Evolutionary conservation across 2,329 filamentous ascomycete genomes (phyloP), one percentile per base, ranked within the genome.

Genomic region (Botrytis paeoniae): DNA sequence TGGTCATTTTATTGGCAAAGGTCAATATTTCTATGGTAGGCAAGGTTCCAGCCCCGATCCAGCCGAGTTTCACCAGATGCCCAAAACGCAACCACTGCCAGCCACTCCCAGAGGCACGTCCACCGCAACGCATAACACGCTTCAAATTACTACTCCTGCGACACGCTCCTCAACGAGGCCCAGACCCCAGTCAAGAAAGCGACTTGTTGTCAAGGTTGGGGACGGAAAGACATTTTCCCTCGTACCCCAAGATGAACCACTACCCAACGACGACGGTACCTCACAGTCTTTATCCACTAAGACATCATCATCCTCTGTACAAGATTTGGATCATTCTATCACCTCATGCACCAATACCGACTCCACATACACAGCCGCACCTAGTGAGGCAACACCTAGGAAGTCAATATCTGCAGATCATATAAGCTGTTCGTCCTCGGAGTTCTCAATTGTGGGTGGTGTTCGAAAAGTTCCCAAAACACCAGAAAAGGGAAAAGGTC

Each of bases 391-490:
- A 66, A 69, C 76, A 61, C 74, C 78, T 48, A 71, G 77, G 68
- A 73, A 70, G 64, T 70, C 76, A 70, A 76, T 78, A 78, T 76
- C 75, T 76, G 77, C 74, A 62, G 77, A 80, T 79, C 78, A 75
- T 80, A 80, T 78, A 75, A 78, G 69, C 74, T 76, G 65, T 65
- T 78, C 80, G 43, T 80, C 80, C 64, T 79, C 77, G 77, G 79
- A 81, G 69, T 81, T 80, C 75, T 73, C 78, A 64, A 76, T 81
- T 54, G 78, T 80, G 22, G 80, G 80, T 66, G 80, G 80, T 69
- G 76, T 81, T 70, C 79, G 80, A 51, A 81, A 81, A 74, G 80
- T 81, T 43, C 78, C 80, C 57, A 79, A 79, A 73, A 81, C 78
- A 73, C 80, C 80, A 76, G 78, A 81, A 59, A 80, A 80, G 75